Evolutionary conservation across 1,284 basidiomycete species (phyloP).

Genomic region (Porogramme epimiltina): DNA sequence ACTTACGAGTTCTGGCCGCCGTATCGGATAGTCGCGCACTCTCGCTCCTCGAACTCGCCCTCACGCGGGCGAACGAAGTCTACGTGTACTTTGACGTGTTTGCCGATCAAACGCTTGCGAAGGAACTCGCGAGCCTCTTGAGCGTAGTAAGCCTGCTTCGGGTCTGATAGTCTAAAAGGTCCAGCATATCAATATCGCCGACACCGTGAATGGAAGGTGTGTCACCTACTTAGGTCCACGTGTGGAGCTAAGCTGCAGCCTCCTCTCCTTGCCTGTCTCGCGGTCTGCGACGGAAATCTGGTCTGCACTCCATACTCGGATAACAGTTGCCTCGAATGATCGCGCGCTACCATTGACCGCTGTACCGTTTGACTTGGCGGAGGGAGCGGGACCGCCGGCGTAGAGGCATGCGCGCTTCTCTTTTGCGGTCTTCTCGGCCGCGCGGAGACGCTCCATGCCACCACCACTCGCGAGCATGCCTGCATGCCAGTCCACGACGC

Average conservation of each 20-base stretch:
- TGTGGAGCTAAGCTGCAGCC: conserved; percentile 89
- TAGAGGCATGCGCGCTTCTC: conserved; percentile 83
- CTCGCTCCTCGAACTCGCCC: conserved; percentile 91
- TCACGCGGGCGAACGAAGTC: conserved; percentile 93
- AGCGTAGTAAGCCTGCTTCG: conserved; percentile 87
- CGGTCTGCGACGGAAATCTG: conserved; percentile 84
- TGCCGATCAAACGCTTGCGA: conserved; percentile 89
- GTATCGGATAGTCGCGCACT: conserved; percentile 87
- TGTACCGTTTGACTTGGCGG: conserved; percentile 47
- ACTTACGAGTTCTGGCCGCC: conserved; percentile 76
- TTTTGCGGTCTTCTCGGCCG: conserved; percentile 85
- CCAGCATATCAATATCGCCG: conserved; percentile 2
- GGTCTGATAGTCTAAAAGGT: conserved; percentile 70
- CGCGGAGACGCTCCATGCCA: conserved; percentile 84
- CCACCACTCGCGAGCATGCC: conserved; percentile 85
- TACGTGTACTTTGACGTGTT: conserved; percentile 80
- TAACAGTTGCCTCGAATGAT: conserved; percentile 82
- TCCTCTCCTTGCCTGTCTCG: conserved; percentile 74
- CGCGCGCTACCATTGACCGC: conserved; percentile 47
- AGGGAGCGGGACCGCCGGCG: conserved; percentile 52
- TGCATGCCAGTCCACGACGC: conserved; percentile 97
- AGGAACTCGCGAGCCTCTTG: conserved; percentile 92
- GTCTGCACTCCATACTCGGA: conserved; percentile 91
- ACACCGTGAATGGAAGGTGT: neutral
- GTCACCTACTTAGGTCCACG: conserved; percentile 76